Evolutionary conservation across 2,329 filamentous ascomycete species (phyloP), one percentile per base, ranked within the genome.

Genomic region (Scedosporium dehoogii): DNA sequence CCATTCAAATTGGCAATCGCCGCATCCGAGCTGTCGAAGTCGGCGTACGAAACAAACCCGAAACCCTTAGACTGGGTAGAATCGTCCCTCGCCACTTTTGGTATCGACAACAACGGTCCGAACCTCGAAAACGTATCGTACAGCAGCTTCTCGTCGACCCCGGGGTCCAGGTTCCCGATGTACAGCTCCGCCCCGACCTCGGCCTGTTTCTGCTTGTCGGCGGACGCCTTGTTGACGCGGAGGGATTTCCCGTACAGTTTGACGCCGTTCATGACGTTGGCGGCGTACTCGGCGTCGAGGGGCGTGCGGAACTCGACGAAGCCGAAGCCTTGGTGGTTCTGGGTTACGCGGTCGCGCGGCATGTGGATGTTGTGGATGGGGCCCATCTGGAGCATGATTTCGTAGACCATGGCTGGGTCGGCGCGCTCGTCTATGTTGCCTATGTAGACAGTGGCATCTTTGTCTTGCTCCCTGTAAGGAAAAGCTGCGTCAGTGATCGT

Each of bases 291-390:
- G 69, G 94, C 94, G 75, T 97, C 94, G 71, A 92, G 87, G 73
- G 96, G 92, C 68, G 89, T 92, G 72, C 92, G 93, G 75, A 97
- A 99, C 76, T 99, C 94, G 75, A 99, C 94, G 76, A 99, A 99
- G 70, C 94, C 94, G 80, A 97, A 99, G 69, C 94, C 94, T 77
- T 97, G 94, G 75, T 99, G 94, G 63, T 88, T 89, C 72, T 97
- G 92, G 57, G 94, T 97, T 69, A 99, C 94, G 74, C 94, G 91
- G 76, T 99, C 94, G 81, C 97, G 96, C 62, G 94, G 94, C 72
- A 99, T 87, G 78, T 99, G 94, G 66, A 99, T 93, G 76, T 97
- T 97, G 72, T 96, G 91, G 70, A 99, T 96, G 69, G 93, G 92
- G 62, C 94, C 94, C 73, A 92, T 92, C 79, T 99, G 94, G 62